Evolutionary conservation across 768 basidiomycete species (phyloP), one percentile per base, ranked within the genome.

Genomic region (Sporobolomyces roseus): DNA sequence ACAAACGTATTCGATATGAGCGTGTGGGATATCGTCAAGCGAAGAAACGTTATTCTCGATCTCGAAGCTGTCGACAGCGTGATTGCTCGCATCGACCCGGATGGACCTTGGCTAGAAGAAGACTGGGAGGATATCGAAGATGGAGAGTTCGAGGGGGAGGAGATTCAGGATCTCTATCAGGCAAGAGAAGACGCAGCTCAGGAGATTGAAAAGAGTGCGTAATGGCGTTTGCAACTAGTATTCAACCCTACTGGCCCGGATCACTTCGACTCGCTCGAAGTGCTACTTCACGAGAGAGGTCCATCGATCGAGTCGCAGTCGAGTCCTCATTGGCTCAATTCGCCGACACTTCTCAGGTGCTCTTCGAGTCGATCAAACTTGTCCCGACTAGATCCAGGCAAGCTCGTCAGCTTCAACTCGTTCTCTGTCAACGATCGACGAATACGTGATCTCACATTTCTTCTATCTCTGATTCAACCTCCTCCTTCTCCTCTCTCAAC

Each of bases 11-110:
- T 85, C 45, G 84, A 90, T 53, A 80, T 91, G 63, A 85, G 82
- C 27, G 87, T 94, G 21, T 93, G 90, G 79, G 88, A 94, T 75
- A 77, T 90, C 48, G 79, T 97, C 66, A 88, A 86, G 79, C 91
- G 91, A 86, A 85, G 86, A 65, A 85, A 89, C 74, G 79, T 93
- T 35, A 82, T 96, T 41, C 75, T 97, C 77, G 93, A 97, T 76
- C 76, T 88, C 67, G 84, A 85, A 61, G 91, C 91, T 4, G 86
- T 93, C n/a, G 86, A 91, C 43, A 84, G 82, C 74, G 83, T 92
- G 51, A 63, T 67, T n/a, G 55, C 50, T 38, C 65, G 75, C 17
- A 49, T 70, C 16, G 72, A 73, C 68, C 72, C 72, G 52, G 36
- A 63, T 33, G 89, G 90, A 78, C 81, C 81, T 72, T 84, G 81